Evolutionary conservation across 371 early-diverging fungal genomes (phyloP).

Genomic region (Actinomucor elegans): DNA sequence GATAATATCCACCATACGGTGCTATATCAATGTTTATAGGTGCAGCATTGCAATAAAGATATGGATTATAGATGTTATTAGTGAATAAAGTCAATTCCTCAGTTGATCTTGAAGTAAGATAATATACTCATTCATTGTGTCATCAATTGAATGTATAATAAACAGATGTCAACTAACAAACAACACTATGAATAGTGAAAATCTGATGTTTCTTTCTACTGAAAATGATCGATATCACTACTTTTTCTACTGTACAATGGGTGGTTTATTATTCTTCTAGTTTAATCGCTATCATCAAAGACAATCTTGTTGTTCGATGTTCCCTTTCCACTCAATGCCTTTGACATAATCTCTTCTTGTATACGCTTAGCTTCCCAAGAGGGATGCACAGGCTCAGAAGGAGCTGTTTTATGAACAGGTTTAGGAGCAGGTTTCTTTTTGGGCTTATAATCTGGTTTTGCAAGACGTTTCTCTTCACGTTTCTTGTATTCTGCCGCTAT

Average conservation of each 20-base stretch:
- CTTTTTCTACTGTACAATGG: background rate
- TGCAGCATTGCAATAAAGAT: no score
- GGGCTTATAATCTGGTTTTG: slow-evolving; percentile 25
- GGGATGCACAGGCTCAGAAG: slow-evolving; percentile 38
- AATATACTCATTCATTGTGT: no score
- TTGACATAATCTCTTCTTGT: slow-evolving; percentile 49
- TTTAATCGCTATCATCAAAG: slow-evolving; percentile 31
- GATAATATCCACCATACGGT: no score
- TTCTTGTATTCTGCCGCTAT: slow-evolving; percentile 22
- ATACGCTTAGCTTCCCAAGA: slow-evolving; percentile 53
- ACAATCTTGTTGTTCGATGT: slow-evolving; percentile 42
- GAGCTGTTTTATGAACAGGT: background rate
- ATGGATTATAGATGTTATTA: no score
- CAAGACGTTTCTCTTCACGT: slow-evolving; percentile 29
- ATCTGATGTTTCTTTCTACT: no score
- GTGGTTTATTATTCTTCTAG: background rate
- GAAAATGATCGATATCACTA: background rate
- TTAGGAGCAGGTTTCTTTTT: slow-evolving; percentile 18
- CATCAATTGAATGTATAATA: no score
- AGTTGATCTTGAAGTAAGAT: no score
- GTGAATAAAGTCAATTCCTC: no score
- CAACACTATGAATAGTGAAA: no score
- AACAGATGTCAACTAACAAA: no score
- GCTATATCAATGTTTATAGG: no score
- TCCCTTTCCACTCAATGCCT: slow-evolving; percentile 39